phyloP scores from a whole-genome alignment of 768 basidiomycete species.

The Coprinellus micaceus region DNA sequence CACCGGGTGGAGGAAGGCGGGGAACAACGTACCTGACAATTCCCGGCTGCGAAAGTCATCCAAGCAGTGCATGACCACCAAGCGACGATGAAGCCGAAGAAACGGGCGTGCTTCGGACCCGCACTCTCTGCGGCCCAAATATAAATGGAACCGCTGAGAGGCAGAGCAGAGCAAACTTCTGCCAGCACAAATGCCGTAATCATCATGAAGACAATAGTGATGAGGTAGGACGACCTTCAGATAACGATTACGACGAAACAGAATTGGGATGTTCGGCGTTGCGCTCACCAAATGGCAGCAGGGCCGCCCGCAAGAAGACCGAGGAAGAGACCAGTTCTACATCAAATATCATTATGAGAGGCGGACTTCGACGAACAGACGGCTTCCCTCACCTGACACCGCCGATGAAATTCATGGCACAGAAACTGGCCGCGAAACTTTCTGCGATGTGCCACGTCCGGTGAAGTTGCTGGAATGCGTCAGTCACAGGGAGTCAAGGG shows the following conservation, averaged over 20 bases:
- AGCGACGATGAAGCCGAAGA: slow-evolving; percentile 86
- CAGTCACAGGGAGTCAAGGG: slow-evolving; percentile 6
- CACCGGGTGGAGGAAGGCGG: background rate
- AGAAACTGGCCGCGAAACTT: slow-evolving; percentile 85
- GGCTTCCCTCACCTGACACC: slow-evolving; percentile 57
- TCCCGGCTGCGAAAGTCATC: slow-evolving; percentile 90
- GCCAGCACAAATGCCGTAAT: slow-evolving; percentile 86
- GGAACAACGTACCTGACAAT: slow-evolving; percentile 63
- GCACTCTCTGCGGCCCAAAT: slow-evolving; percentile 94
- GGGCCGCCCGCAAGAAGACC: slow-evolving; percentile 85
- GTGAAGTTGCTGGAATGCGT: slow-evolving; percentile 64
- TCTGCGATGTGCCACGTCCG: slow-evolving; percentile 81
- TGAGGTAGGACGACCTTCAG: slow-evolving; percentile 78
- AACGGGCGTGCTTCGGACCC: slow-evolving; percentile 79
- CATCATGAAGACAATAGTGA: slow-evolving; percentile 82
- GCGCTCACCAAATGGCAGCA: slow-evolving; percentile 70
- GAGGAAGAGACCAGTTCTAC: slow-evolving; percentile 73
- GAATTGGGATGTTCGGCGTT: background rate
- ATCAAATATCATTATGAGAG: slow-evolving; percentile 6
- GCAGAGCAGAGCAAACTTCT: slow-evolving; percentile 87
- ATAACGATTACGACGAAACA: background rate
- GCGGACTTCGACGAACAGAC: background rate
- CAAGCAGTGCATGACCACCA: slow-evolving; percentile 96
- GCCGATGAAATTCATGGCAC: slow-evolving; percentile 88
- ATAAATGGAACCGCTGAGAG: slow-evolving; percentile 88